A percentile compares a stretch with the other conserved stretches of the same genome.
These are phyloP conservation scores for Trichoderma guizhouense DNA, from an alignment of 2,329 filamentous ascomycete genomes.

Conservation along the genomic window DNA sequence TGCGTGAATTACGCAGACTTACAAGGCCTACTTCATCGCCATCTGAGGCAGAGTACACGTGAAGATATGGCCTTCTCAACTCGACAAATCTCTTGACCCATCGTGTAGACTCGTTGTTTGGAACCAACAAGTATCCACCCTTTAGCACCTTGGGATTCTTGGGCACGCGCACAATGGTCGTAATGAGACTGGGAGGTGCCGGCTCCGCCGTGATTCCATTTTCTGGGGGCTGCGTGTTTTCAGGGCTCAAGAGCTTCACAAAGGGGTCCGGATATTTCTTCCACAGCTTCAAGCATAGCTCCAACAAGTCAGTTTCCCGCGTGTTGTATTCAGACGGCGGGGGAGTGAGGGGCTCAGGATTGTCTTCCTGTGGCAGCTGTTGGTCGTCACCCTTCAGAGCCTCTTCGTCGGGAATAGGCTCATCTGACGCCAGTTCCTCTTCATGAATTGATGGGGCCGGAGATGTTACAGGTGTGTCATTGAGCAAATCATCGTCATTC, in stretches of 20 bases:
- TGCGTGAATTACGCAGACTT: slow-evolving; percentile 81
- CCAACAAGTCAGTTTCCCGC: slow-evolving; percentile 45
- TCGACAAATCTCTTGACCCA: slow-evolving; percentile 96
- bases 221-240: slow-evolving; percentile 65
- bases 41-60: slow-evolving; percentile 79
- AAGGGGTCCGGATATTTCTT: slow-evolving; percentile 55
- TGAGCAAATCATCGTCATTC: slow-evolving; percentile 54
- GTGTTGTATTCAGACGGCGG: slow-evolving; percentile 44
- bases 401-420: slow-evolving; percentile 25
- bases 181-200: slow-evolving; percentile 62
- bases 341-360: slow-evolving; percentile 20
- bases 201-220: slow-evolving; percentile 54
- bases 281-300: slow-evolving; percentile 64
- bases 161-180: slow-evolving; percentile 71
- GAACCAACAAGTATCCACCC: slow-evolving; percentile 81
- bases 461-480: slow-evolving; percentile 54
- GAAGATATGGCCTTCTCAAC: slow-evolving; percentile 83
- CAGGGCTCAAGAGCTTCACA: slow-evolving; percentile 52
- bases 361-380: slow-evolving; percentile 22
- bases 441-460: slow-evolving; percentile 36
- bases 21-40: slow-evolving; percentile 90
- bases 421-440: slow-evolving; percentile 23
- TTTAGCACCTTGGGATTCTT: slow-evolving; percentile 83
- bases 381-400: slow-evolving; percentile 23
- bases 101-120: slow-evolving; percentile 73